These are phyloP conservation scores for Botryosphaeria agaves DNA, from an alignment of 2,329 filamentous ascomycete genomes.

Conservation along the genomic window DNA sequence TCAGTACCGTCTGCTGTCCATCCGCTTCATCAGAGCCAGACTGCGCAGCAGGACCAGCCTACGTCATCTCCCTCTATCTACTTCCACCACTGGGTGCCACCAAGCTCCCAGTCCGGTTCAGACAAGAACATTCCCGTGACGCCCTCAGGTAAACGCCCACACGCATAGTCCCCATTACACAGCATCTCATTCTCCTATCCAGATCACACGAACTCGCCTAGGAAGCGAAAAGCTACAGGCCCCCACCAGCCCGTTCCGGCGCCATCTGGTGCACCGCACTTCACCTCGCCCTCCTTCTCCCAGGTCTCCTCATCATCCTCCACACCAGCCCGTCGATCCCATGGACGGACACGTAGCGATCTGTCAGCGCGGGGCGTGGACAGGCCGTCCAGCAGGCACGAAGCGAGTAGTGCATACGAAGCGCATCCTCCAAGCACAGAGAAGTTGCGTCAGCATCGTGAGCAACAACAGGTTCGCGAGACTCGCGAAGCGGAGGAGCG, in stretches of 20 bases:
- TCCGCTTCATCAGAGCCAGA: slow-evolving; percentile 28
- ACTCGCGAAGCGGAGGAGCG: too few relatives aligned
- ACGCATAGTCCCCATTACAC: slow-evolving; percentile 33
- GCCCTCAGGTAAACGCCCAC: slow-evolving; percentile 45
- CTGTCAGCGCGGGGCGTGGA: slow-evolving; percentile 23
- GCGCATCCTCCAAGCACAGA: too few relatives aligned
- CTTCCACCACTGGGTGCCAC: slow-evolving; percentile 88
- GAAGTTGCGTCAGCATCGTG: not conserved
- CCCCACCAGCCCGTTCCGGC: slow-evolving; percentile 32
- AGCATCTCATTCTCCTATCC: slow-evolving; percentile 29
- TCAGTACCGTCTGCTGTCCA: slow-evolving; percentile 20
- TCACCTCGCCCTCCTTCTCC: slow-evolving; percentile 33
- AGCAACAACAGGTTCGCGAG: not conserved
- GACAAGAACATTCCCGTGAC: slow-evolving; percentile 49
- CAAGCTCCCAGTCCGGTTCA: slow-evolving; percentile 41
- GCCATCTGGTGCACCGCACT: slow-evolving; percentile 31
- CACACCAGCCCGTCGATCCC: slow-evolving; percentile 38
- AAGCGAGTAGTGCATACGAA: too few relatives aligned
- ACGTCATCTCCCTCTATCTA: slow-evolving; percentile 61
- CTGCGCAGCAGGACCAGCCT: slow-evolving; percentile 39
- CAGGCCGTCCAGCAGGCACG: slow-evolving; percentile 6
- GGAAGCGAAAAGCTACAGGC: slow-evolving; percentile 62
- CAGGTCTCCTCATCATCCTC: slow-evolving; percentile 38
- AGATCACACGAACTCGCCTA: slow-evolving; percentile 58
- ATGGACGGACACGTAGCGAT: slow-evolving; percentile 50